Base-by-base conservation (phyloP, 2,329 filamentous ascomycete genomes). In the Exserohilum rostratum region DNA sequence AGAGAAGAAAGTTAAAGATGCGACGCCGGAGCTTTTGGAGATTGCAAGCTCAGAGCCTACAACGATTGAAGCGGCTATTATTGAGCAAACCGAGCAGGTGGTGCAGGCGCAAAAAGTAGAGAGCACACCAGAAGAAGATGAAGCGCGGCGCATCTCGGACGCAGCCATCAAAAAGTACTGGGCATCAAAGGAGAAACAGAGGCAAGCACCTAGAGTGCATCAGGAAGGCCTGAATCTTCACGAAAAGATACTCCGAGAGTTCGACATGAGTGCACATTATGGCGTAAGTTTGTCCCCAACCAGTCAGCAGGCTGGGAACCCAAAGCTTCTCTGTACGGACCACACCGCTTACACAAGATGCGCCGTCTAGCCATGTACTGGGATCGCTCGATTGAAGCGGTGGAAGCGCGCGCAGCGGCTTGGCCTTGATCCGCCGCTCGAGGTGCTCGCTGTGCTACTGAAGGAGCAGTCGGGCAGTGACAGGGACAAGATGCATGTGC, bases 221-320 rank as follows among this genome's bases (percentile, higher is more conserved):
- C 91, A 96, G 76, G 76, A 88, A 66, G 87, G 82, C 2, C 71
- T 98, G 64, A 83, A 81, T 10, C 63, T 90, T 40, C 82, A 89
- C 51, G 93, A 98, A 81, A 96, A 93, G 80, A 86, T 98, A 22
- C 76, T 98, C 67, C 82, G 93, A 60, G 90, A 96, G 73, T 99
- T 95, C 77, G 95, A 99, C 73, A 89, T 96, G 62, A 95, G 88
- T 69, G 90, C 85, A 56, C 90, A 96, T 68, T 99, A 90, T 74
- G 95, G 95, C 52, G 92, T 96, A 85, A 80, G 90, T 62, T 20
- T 37, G 3, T n/a, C 48, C n/a, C 22, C 13, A 40, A 15, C 22
- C 13, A 40, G n/a, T 46, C 17, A 48, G 31, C 30, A 48, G 15
- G 3, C 13, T 22, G 3, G 9, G 11, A 9, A n/a, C n/a, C 29